Evolutionary conservation across 1,139 yeast species (phyloP), one percentile per base, ranked within the genome.

Genomic region (Candida anutae): DNA sequence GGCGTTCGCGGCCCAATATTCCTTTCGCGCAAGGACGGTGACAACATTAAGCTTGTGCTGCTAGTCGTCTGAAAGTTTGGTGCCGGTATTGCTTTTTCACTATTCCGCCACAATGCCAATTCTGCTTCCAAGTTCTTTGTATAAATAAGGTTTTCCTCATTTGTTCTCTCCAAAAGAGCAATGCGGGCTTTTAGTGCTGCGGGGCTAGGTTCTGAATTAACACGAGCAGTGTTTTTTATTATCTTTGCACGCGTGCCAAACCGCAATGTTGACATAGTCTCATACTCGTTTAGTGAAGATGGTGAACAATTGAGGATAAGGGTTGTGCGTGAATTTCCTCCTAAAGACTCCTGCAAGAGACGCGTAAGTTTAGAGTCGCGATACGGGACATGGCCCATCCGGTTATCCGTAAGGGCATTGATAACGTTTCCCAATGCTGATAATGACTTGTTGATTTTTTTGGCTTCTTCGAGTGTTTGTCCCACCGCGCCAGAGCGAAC

Each of bases 321-420:
- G 2, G 85, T 74, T 0, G 95, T 87, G 32, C 90, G 62, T 2
- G 93, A 77, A 49, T 87, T 85, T 1, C 97, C 97, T 15, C 93
- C 80, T 25, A 90, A 63, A 1, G 96, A 93, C 1, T 95, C 95
- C 50, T 90, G 96, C 32, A 90, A 58, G 22, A 88, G 57, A 33
- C 97, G 62, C 0, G 97, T 88, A 32, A 88, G 69, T 46, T 88
- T 88, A 2, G 95, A 85, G 49, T 88, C 97, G 49, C 97, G 65
- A 53, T 85, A 88, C 1, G 96, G 95, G 17, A 90, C 74, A 48
- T 88, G 96, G 13, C 60, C 70, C 13, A 45, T 41, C n/a, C 40
- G 32, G 5, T 30, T 27, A 12, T 53, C 40, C 1, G 87, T 77
- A 22, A 88, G 62, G 40, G 84, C 77, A 18, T 93, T 76, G 30